phyloP scores from a whole-genome alignment of 2,329 filamentous ascomycete species.

The Exophiala alcalophila region DNA sequence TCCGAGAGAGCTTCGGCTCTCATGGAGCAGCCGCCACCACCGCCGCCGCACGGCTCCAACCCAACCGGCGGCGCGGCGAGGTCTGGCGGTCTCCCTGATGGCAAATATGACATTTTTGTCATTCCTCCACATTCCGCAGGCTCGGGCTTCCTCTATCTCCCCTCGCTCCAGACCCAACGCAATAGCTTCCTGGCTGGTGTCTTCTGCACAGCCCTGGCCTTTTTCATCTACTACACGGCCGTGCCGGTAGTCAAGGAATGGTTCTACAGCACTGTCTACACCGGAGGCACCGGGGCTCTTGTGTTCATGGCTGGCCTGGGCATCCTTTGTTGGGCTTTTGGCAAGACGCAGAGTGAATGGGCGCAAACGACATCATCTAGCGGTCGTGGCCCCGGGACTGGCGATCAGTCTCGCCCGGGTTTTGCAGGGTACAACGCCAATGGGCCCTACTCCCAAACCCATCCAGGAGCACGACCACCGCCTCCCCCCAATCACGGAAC shows the following conservation, averaged over 20 bases:
- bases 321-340: constrained; percentile 73
- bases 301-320: constrained; percentile 71
- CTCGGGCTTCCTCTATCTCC: constrained; percentile 88
- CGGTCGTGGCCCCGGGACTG: constrained; percentile 7
- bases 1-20: constrained; percentile 23
- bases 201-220: constrained; percentile 68
- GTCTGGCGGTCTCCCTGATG: constrained; percentile 69
- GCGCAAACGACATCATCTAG: constrained; percentile 8
- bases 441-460: constrained; percentile 10
- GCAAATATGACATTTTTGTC: constrained; percentile 96
- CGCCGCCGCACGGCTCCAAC: constrained; percentile 78
- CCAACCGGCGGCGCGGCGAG: constrained; percentile 57
- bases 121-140: constrained; percentile 89
- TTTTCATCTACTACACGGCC: constrained; percentile 69
- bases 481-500: constrained; percentile 13
- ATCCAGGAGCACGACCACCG: constrained; percentile 13
- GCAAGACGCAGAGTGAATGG: constrained; percentile 59
- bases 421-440: constrained; percentile 13
- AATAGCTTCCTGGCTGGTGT: constrained; percentile 92
- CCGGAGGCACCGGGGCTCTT: constrained; percentile 70
- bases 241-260: constrained; percentile 71
- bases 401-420: constrained; percentile 10
- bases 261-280: constrained; percentile 67
- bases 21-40: constrained; percentile 62
- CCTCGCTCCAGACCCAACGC: constrained; percentile 76